Percentiles rank a stretch among this genome's conserved stretches.
Evolutionary conservation across 129 eudicot species (phyloP).

Genomic region (Apium graveolens): DNA sequence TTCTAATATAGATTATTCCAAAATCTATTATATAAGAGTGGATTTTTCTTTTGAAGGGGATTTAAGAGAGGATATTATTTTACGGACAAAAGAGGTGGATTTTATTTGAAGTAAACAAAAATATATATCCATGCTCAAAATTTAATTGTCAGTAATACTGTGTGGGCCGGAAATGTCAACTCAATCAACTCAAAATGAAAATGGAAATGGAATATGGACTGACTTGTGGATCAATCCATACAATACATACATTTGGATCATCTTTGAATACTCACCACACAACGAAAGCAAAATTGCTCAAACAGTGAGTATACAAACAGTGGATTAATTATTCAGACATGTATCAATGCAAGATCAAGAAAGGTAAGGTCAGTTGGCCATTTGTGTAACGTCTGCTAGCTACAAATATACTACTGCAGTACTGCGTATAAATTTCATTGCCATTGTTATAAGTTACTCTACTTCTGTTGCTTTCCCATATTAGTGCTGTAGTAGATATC

Average conservation of each 20-base stretch:
- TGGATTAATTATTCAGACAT: background rate
- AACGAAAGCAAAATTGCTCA: background rate
- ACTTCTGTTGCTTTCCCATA: no score
- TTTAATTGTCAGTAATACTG: background rate
- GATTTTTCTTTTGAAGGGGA: no score
- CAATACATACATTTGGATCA: background rate
- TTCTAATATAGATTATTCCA: no score
- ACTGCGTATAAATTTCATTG: no score
- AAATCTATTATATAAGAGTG: no score
- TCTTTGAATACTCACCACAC: no score
- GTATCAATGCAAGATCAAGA: background rate
- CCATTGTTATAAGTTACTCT: background rate
- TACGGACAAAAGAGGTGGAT: no score
- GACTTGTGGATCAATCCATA: background rate
- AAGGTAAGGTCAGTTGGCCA: background rate
- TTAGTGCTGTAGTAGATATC: no score
- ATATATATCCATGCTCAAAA: no score
- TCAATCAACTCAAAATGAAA: conserved; percentile 9
- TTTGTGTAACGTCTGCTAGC: background rate
- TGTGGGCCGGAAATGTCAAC: conserved; percentile 8
- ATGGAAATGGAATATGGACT: background rate
- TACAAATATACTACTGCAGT: no score
- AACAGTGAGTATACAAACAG: background rate
- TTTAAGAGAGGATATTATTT: no score
- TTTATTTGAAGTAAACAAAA: no score